Conservation (phyloP, 2,329 filamentous ascomycete species). For the Paradendryphiella salina region DNA sequence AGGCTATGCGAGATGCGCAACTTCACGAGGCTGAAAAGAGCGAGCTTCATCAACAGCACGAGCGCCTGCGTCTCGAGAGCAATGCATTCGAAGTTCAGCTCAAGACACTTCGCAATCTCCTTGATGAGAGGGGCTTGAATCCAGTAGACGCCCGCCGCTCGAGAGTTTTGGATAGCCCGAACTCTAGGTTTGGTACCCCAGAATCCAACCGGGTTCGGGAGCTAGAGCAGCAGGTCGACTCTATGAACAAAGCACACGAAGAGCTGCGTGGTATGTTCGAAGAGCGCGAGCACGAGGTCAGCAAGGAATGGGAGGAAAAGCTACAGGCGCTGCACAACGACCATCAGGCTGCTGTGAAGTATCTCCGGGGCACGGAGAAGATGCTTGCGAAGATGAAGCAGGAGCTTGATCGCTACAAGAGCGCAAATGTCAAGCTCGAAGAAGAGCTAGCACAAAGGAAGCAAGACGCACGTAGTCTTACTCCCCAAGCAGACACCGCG, state of each 20-base stretch:
- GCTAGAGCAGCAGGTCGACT: slow-evolving; percentile 83
- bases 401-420: slow-evolving; percentile 89
- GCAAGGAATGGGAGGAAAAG: slow-evolving; percentile 87
- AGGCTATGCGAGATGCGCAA: slow-evolving; percentile 80
- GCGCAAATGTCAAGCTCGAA: slow-evolving; percentile 80
- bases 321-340: slow-evolving; percentile 92
- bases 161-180: slow-evolving; percentile 72
- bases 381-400: slow-evolving; percentile 99
- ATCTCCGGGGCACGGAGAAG: slow-evolving; percentile 97
- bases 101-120: slow-evolving; percentile 87
- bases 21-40: slow-evolving; percentile 77
- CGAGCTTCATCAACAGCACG: slow-evolving; percentile 79
- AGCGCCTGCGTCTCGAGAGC: slow-evolving; percentile 87
- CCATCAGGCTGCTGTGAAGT: slow-evolving; percentile 96
- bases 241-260: slow-evolving; percentile 77
- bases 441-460: slow-evolving; percentile 69
- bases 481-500: slow-evolving; percentile 53
- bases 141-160: slow-evolving; percentile 72
- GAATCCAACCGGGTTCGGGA: slow-evolving; percentile 79
- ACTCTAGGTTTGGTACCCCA: slow-evolving; percentile 73
- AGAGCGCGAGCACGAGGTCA: slow-evolving; percentile 80
- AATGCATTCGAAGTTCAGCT: slow-evolving; percentile 92
- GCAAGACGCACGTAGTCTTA: slow-evolving; percentile 45
- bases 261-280: slow-evolving; percentile 80
- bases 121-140: slow-evolving; percentile 85